Conservation (phyloP, 2,329 filamentous ascomycete genomes). For the Pseudogymnoascus pannorum region DNA sequence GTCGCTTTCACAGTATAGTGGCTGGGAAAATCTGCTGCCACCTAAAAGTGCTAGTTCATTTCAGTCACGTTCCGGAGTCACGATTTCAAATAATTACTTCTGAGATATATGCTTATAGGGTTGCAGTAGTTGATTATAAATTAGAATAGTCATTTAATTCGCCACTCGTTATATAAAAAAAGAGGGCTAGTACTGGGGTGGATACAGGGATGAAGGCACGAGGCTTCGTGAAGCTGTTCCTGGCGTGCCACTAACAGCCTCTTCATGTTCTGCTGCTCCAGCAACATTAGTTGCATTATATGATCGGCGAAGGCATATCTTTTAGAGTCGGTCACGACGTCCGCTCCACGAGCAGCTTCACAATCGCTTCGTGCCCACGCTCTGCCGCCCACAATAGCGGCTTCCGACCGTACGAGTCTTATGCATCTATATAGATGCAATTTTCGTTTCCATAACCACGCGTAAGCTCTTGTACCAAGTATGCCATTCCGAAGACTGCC, state of each 20-base stretch:
- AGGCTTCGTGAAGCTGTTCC: neutral
- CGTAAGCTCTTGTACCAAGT: conserved; percentile 7
- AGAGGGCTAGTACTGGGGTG: neutral
- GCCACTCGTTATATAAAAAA: neutral
- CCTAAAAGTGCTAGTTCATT: neutral
- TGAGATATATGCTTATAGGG: neutral
- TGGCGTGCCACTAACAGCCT: neutral
- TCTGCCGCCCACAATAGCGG: no score
- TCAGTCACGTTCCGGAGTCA: neutral
- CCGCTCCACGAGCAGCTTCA: no score
- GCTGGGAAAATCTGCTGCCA: no score
- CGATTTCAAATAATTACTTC: neutral
- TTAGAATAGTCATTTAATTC: neutral
- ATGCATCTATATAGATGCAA: neutral
- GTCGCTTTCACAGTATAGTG: no score
- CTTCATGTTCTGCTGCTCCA: neutral
- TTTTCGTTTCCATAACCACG: neutral
- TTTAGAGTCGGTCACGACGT: no score
- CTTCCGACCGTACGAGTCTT: neutral
- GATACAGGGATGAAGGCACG: neutral
- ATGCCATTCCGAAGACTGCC: conserved; percentile 17
- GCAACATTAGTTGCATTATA: neutral
- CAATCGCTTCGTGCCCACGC: no score
- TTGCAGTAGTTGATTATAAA: no score
- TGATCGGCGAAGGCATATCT: no score